phyloP scores from a whole-genome alignment of 2,329 filamentous ascomycete species.

The Claviceps sp. region DNA sequence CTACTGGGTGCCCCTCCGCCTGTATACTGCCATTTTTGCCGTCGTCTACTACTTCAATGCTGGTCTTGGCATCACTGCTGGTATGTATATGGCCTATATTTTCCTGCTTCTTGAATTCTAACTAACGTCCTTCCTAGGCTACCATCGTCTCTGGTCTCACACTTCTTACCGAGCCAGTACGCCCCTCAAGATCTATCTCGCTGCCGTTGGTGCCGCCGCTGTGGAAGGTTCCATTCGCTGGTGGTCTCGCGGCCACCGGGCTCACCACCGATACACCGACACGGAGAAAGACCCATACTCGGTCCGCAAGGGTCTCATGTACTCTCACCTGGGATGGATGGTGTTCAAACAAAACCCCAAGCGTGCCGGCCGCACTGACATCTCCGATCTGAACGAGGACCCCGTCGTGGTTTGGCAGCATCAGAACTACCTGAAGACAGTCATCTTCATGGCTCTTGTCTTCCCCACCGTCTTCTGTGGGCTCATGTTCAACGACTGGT shows the following conservation, averaged over 20 bases:
- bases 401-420: conserved; percentile 79
- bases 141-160: conserved; percentile 72
- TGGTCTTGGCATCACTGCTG: conserved; percentile 66
- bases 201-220: conserved; percentile 67
- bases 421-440: conserved; percentile 70
- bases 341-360: conserved; percentile 88
- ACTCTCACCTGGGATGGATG: conserved; percentile 78
- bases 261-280: conserved; percentile 85
- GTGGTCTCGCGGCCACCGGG: conserved; percentile 80
- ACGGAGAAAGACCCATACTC: conserved; percentile 88
- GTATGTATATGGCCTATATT: conserved; percentile 27
- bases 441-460: conserved; percentile 62
- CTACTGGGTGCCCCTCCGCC: conserved; percentile 63
- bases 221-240: conserved; percentile 78
- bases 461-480: conserved; percentile 66
- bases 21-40: conserved; percentile 61
- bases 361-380: conserved; percentile 75
- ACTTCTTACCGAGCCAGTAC: conserved; percentile 66
- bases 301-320: conserved; percentile 74
- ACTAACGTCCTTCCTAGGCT: conserved; percentile 12
- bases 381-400: conserved; percentile 78
- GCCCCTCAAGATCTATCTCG: conserved; percentile 70
- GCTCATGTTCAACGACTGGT: conserved; percentile 68
- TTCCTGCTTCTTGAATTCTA: no score
- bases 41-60: conserved; percentile 75